Conservation (phyloP, 2,329 filamentous ascomycete genomes). For the Byssothecium circinans region DNA sequence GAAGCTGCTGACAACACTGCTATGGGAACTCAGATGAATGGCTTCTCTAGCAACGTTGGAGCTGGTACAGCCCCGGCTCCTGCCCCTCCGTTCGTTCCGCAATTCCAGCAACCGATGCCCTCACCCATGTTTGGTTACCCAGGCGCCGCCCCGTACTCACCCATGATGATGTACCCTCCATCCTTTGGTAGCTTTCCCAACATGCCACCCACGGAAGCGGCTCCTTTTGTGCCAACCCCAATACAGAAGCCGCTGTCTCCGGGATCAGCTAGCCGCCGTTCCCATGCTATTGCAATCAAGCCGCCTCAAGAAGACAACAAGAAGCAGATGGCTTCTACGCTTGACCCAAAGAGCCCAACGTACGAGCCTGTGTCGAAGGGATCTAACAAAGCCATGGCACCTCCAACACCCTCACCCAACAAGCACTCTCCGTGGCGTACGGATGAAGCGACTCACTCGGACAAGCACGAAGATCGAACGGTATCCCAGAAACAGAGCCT, state of each 20-base stretch:
- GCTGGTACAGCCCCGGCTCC: constrained; percentile 9
- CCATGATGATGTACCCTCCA: constrained; percentile 34
- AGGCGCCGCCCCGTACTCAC: constrained; percentile 22
- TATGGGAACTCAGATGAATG: constrained; percentile 9
- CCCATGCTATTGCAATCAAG: constrained; percentile 46
- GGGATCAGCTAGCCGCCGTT: constrained; percentile 40
- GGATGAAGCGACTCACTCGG: constrained; percentile 18
- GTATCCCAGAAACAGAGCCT: constrained; percentile 40
- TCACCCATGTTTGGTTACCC: constrained; percentile 29
- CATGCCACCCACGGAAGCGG: constrained; percentile 21
- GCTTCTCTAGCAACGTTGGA: constrained; percentile 9
- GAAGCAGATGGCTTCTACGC: constrained; percentile 25
- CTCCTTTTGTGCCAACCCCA: constrained; percentile 23
- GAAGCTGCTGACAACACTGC: constrained; percentile 22
- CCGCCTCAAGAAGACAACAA: constrained; percentile 34
- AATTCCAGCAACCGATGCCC: constrained; percentile 28
- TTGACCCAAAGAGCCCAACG: constrained; percentile 46
- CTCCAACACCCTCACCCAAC: constrained; percentile 38
- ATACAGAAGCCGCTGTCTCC: constrained; percentile 26
- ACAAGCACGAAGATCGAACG: constrained; percentile 17
- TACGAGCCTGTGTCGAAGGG: constrained; percentile 38
- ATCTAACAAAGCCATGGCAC: constrained; percentile 16
- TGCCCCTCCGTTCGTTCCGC: constrained; percentile 20
- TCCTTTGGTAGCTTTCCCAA: constrained; percentile 22
- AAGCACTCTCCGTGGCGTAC: constrained; percentile 32